Evolutionary conservation across 1,139 yeast genomes (phyloP).

Genomic region (Kodamaea sp.): DNA sequence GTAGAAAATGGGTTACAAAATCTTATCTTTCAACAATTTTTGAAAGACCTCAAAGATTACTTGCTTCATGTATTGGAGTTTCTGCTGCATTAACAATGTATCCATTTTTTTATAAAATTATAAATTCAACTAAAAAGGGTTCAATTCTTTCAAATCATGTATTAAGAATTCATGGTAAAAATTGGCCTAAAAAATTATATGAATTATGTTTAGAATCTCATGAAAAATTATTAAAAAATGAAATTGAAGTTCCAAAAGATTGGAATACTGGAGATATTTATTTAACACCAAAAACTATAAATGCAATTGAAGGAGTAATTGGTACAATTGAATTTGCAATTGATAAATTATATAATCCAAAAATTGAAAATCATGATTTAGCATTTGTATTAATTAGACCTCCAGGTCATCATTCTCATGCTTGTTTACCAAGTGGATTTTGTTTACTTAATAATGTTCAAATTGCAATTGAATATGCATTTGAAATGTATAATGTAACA

Average conservation of each 20-base stretch:
- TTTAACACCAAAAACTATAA: constrained; percentile 60
- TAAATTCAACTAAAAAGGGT: constrained; percentile 46
- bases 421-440: constrained; percentile 82
- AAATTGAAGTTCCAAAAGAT: constrained; percentile 71
- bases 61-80: constrained; percentile 74
- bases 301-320: constrained; percentile 74
- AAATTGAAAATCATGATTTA: constrained; percentile 39
- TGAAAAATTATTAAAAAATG: constrained; percentile 49
- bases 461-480: constrained; percentile 78
- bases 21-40: constrained; percentile 67
- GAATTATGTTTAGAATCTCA: constrained; percentile 60
- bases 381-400: constrained; percentile 75
- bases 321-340: constrained; percentile 77
- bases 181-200: constrained; percentile 65
- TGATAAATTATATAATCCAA: constrained; percentile 37
- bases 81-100: constrained; percentile 72
- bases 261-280: constrained; percentile 89
- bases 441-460: constrained; percentile 82
- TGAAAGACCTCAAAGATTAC: constrained; percentile 77
- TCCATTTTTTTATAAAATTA: constrained; percentile 57
- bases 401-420: constrained; percentile 91
- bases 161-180: constrained; percentile 65
- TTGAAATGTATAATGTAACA: constrained; percentile 57
- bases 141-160: constrained; percentile 59
- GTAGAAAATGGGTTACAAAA: constrained; percentile 74